Evolutionary conservation across 2,329 filamentous ascomycete species (phyloP), one percentile per base, ranked within the genome.

Genomic region (Macroventuria anomochaeta): DNA sequence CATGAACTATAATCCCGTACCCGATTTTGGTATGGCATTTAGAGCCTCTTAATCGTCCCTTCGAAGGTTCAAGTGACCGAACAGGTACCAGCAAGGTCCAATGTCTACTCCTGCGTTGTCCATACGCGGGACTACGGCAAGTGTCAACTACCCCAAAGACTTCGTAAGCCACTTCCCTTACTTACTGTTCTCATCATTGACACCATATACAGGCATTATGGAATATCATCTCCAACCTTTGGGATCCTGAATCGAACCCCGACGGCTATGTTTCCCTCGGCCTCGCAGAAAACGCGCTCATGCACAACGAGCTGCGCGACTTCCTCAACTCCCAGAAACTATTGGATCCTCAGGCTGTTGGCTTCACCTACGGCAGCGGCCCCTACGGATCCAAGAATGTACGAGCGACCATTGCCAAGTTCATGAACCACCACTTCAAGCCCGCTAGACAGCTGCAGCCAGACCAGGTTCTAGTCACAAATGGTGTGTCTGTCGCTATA

Each of bases 211-310:
- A 53, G 49, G 49, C 41, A 12, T 36, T 46, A 3, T 60, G 57
- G 54, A 72, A 79, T 10, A 72, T 83, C 32, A 64, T 82, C 33
- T 63, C 68, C 7, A 73, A 83, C 55, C 64, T 77, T 5, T 84
- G 76, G 72, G 59, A 80, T 46, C 73, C 76, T 0, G 40, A 62
- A 3, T 59, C 65, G 3, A 80, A 80, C 44, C 76, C 77, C 0
- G 58, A 68, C 12, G 81, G 81, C 21, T 81, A 77, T 54, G 68
- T 83, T 26, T 82, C 77, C 52, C 73, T 84, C 0, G 81, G 81
- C 1, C 72, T 83, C 1, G 81, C 82, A 5, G 82, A 84, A 63
- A 83, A 84, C 61, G 66, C 69, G 0, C 74, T 84, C 34, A 82
- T 83, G 80, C 81, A 83, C 49, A 61, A 75, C 15, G 62, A 72